Evolutionary conservation across 106 monocot genomes (phyloP).

Genomic region (Xerophyta viscosa): DNA sequence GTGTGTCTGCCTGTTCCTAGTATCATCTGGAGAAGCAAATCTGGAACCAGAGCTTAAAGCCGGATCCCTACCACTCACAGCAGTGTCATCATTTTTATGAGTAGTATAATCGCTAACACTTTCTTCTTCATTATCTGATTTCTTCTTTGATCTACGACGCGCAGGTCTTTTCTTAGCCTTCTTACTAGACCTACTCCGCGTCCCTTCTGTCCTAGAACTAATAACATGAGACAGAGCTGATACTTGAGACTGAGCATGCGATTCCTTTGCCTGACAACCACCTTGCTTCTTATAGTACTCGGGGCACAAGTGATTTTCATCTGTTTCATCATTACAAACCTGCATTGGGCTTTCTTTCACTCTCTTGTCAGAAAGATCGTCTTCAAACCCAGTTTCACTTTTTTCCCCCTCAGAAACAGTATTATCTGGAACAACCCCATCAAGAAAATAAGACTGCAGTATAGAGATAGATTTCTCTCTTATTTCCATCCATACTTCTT

Average conservation of each 20-base stretch:
- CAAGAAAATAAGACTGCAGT: slow-evolving; percentile 71
- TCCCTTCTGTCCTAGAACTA: slow-evolving; percentile 48
- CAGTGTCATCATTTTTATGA: slow-evolving; percentile 58
- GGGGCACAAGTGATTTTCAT: slow-evolving; percentile 34
- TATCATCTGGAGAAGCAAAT: slow-evolving; percentile 88
- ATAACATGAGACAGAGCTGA: slow-evolving; percentile 44
- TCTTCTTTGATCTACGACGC: slow-evolving; percentile 58
- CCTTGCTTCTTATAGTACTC: slow-evolving; percentile 31
- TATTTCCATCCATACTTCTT: slow-evolving; percentile 99
- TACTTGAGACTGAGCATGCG: slow-evolving; percentile 48
- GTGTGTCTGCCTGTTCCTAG: slow-evolving; percentile 52
- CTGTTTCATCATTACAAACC: slow-evolving; percentile 26
- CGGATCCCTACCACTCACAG: slow-evolving; percentile 61
- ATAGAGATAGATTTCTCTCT: slow-evolving; percentile 82
- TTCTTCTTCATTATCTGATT: slow-evolving; percentile 59
- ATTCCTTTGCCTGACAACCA: slow-evolving; percentile 29
- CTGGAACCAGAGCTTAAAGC: slow-evolving; percentile 71
- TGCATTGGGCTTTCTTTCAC: slow-evolving; percentile 34
- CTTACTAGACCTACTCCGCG: slow-evolving; percentile 71
- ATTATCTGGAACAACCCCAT: slow-evolving; percentile 68
- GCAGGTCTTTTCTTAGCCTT: slow-evolving; percentile 93
- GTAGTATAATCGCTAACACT: slow-evolving; percentile 50
- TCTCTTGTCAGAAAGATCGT: slow-evolving; percentile 35
- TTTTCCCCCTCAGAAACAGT: slow-evolving; percentile 75
- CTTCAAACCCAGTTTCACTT: slow-evolving; percentile 47